phyloP scores from a whole-genome alignment of 768 basidiomycete species.

The Tylopilus rubrobrunneus region DNA sequence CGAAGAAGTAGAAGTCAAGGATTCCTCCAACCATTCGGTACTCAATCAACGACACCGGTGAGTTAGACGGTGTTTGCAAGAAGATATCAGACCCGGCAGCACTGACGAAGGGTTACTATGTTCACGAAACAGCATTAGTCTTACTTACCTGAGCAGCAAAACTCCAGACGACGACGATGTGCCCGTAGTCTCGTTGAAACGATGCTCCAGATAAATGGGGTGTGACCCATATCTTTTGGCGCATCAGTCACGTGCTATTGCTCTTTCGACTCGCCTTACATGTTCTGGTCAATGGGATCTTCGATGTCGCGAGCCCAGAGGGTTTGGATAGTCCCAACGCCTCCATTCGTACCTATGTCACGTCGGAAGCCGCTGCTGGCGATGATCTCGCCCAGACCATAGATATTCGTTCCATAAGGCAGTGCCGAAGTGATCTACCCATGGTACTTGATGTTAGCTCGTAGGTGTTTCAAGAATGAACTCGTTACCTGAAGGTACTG shows the following conservation, averaged over 20 bases:
- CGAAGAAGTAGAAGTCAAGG: constrained; percentile 76
- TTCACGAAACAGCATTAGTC: not conserved
- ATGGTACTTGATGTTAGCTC: not conserved
- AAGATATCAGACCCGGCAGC: constrained; percentile 70
- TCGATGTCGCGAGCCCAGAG: constrained; percentile 61
- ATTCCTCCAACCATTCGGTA: constrained; percentile 75
- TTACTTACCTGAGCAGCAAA: constrained; percentile 57
- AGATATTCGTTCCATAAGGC: constrained; percentile 65
- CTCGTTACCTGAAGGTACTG: constrained; percentile 64
- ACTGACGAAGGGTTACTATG: constrained; percentile 31
- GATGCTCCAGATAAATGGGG: constrained; percentile 70
- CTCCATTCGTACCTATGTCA: constrained; percentile 48
- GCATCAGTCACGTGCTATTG: not conserved
- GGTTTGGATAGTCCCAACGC: constrained; percentile 59
- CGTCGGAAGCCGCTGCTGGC: constrained; percentile 67
- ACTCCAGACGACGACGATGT: constrained; percentile 69
- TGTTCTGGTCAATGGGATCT: constrained; percentile 64
- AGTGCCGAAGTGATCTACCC: constrained; percentile 59
- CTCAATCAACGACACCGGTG: constrained; percentile 59
- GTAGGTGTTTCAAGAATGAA: not conserved
- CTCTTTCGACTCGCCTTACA: constrained; percentile 37
- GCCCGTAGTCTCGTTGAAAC: constrained; percentile 49
- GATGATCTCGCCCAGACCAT: constrained; percentile 73
- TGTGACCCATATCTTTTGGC: constrained; percentile 62
- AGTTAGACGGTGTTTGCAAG: constrained; percentile 53